Evolutionary conservation across 345 rosid genomes (phyloP).

Genomic region (Atalantia buxifolia): DNA sequence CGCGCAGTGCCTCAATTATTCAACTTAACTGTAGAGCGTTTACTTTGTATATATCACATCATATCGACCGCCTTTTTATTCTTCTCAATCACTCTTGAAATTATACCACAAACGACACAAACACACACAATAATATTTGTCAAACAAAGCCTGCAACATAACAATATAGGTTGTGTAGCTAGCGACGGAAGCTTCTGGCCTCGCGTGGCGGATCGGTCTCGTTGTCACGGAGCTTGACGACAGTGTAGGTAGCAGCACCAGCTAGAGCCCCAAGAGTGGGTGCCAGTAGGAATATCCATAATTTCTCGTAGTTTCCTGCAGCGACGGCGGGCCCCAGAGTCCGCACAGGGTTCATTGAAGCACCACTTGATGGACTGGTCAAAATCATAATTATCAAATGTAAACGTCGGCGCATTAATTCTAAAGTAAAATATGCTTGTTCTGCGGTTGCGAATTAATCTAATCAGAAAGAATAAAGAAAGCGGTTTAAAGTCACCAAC

Average conservation of each 20-base stretch:
- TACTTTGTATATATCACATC: not conserved
- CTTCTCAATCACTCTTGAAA: too few relatives aligned
- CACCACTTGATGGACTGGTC: conserved; percentile 84
- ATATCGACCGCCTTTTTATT: not conserved
- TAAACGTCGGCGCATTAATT: too few relatives aligned
- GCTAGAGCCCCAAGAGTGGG: conserved; percentile 83
- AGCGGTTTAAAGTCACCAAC: conserved; percentile 24
- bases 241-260: conserved; percentile 74
- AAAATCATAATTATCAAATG: not conserved
- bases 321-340: conserved; percentile 96
- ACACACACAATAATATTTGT: not conserved
- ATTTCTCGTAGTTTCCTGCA: conserved; percentile 67
- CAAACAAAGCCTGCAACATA: not conserved
- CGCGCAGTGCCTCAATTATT: not conserved
- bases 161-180: not conserved
- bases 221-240: conserved; percentile 69
- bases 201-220: conserved; percentile 62
- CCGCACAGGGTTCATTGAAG: conserved; percentile 77
- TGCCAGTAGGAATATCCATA: conserved; percentile 85
- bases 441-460: too few relatives aligned
- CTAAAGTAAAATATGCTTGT: too few relatives aligned
- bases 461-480: too few relatives aligned
- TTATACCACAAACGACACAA: too few relatives aligned
- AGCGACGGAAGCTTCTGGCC: conserved; percentile 87
- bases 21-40: not conserved